phyloP scores from a whole-genome alignment of 2,329 filamentous ascomycete genomes.

The Cordyceps militaris region DNA sequence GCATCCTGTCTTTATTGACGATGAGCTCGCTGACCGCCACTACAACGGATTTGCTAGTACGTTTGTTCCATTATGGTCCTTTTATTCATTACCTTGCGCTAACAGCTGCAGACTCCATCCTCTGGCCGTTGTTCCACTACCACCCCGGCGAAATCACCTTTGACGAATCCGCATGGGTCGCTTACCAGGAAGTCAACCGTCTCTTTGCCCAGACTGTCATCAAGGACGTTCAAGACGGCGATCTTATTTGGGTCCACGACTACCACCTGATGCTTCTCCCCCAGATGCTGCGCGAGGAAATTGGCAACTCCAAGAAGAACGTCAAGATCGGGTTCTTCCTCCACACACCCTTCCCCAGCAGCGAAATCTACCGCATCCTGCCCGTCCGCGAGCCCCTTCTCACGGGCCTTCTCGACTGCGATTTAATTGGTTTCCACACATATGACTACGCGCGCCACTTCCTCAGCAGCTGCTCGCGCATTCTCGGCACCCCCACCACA shows the following conservation, averaged over 20 bases:
- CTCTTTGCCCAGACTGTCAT: constrained; percentile 85
- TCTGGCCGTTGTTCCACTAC: constrained; percentile 98
- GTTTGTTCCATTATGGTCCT: constrained; percentile 24
- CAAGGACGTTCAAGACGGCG: constrained; percentile 83
- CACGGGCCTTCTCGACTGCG: constrained; percentile 81
- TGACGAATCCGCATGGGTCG: constrained; percentile 88
- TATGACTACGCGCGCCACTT: constrained; percentile 99
- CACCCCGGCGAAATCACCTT: constrained; percentile 98
- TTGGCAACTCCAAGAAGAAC: constrained; percentile 74
- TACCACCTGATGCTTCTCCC: constrained; percentile 97
- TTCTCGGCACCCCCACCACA: constrained; percentile 72
- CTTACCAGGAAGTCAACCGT: constrained; percentile 87
- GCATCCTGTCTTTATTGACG: constrained; percentile 85
- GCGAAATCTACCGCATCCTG: constrained; percentile 92
- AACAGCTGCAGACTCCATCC: constrained; percentile 68
- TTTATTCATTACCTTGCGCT: background rate
- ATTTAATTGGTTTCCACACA: constrained; percentile 95
- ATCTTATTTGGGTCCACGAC: constrained; percentile 97
- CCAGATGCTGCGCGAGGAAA: constrained; percentile 87
- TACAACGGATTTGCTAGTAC: constrained; percentile 97
- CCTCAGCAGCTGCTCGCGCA: constrained; percentile 90
- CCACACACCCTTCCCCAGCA: constrained; percentile 94
- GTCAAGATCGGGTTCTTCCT: constrained; percentile 98
- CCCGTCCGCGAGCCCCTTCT: constrained; percentile 87
- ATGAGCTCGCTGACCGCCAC: constrained; percentile 87